Evolutionary conservation across 2,329 filamentous ascomycete species (phyloP), one percentile per base, ranked within the genome.

Genomic region (Arthrobotrys megalospora): DNA sequence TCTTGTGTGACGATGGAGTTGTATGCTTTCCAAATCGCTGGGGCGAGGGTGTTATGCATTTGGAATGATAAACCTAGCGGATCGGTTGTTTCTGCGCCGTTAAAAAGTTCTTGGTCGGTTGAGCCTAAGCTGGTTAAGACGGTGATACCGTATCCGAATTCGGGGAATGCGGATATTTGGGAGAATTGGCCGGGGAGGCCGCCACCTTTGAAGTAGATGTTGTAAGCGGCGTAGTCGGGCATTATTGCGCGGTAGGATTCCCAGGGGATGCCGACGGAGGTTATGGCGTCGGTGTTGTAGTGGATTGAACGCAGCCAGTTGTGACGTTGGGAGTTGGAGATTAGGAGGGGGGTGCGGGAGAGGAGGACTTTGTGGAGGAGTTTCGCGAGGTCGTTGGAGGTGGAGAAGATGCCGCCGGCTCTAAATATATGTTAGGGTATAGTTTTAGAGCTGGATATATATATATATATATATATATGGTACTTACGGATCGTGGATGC

Each of bases 341-440:
- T 77, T 16, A 77, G 60, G 6, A 16, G 10, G 6, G 73, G 73
- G 0, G 32, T 66, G 7, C 28, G 32, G 58, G 73, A 36, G 16
- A 77, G 66, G n/a, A 77, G 65, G 36, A 77, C 50, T 47, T 53
- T 50, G 43, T 66, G 52, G 32, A 77, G 60, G 16, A 77, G 43
- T 11, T 36, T 60, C n/a, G 73, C 55, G 28, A 77, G 60, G 50
- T 77, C 73, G 55, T 77, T 77, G 2, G 73, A 10, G 1, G 73
- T 70, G n/a, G 73, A 77, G 38, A 66, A 77, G 58, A 77, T 77
- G 12, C 73, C 73, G 16, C 73, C 73, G 24, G 73, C 73, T 3
- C 73, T 77, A 3, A 70, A 34, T 14, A n/a, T 36, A 16, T 24
- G 11, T 60, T 28, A 60, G 16, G 21, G 6, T 21, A 10, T 41